Base-by-base conservation (phyloP, 331 rosid species). In the Phaseolus coccineus region DNA sequence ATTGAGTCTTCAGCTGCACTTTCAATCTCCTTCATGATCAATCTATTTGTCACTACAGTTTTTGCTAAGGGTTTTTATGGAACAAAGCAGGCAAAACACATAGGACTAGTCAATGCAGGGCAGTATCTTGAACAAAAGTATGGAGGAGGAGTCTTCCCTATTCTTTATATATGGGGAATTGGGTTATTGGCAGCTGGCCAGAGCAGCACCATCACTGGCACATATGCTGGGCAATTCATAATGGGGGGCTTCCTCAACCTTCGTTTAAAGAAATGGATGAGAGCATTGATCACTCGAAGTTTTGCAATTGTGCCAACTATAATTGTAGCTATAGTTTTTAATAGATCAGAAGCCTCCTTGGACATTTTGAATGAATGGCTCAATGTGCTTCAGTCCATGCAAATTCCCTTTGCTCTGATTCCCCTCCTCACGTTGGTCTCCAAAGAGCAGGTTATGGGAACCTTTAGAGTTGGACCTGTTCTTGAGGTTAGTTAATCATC, bases 161-260 rank as follows among this genome's bases (percentile, higher is more conserved):
- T 93, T 84, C 96, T 90, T 73, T 93, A 93, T 83, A 93, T 93
- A 62, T 93, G 97, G 97, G 97, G 94, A 69, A 82, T 93, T 69
- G 97, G 97, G 73, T 85, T 93, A 79, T 85, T 93, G 88, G 97
- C 97, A 0, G 97, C 97, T 24, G 97, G 96, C 66, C 97, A 93
- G 85, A 93, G 97, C 83, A 93, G 97, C 82, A 93, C 97, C 25
- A 89, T 93, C 47, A 93, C 97, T 33, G 97, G 97, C 58, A 93
- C 97, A 10, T 93, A 90, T 78, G 97, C 97, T 70, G 97, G 97
- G 68, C 97, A 93, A 81, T 93, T 93, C 84, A 93, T 93, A 73
- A 93, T 93, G 97, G 97, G 96, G n/a, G 97, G 97, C 50, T 93
- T 93, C 86, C 97, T 93, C 65, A 84, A 93, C 88, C 97, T 93